Evolutionary conservation across 495 filamentous ascomycete genomes (phyloP).

Genomic region (Glarea lozoyensis): DNA sequence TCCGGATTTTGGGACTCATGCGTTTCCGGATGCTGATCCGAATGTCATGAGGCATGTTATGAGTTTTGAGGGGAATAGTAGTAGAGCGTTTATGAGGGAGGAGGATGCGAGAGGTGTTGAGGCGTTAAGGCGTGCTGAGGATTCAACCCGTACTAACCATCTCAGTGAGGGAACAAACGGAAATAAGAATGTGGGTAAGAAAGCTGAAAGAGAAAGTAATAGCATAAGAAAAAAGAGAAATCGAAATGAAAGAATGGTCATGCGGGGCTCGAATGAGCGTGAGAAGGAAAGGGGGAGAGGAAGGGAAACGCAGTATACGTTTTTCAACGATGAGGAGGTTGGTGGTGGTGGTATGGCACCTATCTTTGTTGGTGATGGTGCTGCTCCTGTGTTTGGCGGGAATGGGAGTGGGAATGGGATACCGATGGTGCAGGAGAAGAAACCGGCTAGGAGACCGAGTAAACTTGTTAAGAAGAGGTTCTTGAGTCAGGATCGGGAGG

Average conservation of each 20-base stretch:
- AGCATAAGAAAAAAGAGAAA: too few species aligned
- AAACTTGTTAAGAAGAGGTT: conserved; percentile 1
- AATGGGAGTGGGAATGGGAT: background rate
- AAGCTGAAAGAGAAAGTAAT: too few species aligned
- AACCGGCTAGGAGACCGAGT: background rate
- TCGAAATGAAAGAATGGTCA: background rate
- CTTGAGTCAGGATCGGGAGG: background rate
- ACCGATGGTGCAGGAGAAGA: background rate
- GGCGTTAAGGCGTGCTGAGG: background rate
- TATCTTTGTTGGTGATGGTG: background rate
- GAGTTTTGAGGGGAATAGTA: background rate
- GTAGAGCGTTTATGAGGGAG: background rate
- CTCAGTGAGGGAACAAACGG: background rate
- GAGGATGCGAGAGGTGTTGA: background rate
- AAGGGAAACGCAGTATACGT: background rate
- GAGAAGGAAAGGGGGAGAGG: background rate
- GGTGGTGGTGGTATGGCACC: too few species aligned
- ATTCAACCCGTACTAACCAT: background rate
- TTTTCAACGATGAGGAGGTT: background rate
- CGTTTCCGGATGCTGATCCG: background rate
- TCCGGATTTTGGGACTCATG: background rate
- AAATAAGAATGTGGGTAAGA: background rate
- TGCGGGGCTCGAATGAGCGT: background rate
- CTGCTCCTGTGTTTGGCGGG: background rate
- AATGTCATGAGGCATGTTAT: background rate